A percentile compares a stretch with the other conserved stretches of the same genome.
Evolutionary conservation across 2,329 filamentous ascomycete genomes (phyloP).

Genomic region (Coleophoma eucalyptorum): DNA sequence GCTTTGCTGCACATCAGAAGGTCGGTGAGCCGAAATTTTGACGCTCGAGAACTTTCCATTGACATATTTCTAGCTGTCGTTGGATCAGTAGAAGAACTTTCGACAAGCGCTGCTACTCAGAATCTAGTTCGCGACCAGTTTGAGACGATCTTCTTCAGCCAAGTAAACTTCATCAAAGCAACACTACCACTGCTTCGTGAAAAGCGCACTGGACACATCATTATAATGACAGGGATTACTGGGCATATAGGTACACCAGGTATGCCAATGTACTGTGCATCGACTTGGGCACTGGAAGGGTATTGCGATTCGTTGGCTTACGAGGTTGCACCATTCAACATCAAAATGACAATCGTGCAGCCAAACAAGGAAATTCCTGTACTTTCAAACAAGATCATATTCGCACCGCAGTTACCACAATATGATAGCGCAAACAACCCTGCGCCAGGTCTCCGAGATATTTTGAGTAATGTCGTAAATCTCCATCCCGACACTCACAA

Average conservation of each 20-base stretch:
- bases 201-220: conserved; percentile 83
- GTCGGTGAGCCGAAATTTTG: conserved; percentile 36
- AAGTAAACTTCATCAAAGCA: conserved; percentile 93
- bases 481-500: conserved; percentile 61
- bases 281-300: conserved; percentile 92
- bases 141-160: conserved; percentile 90
- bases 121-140: conserved; percentile 88
- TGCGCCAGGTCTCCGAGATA: conserved; percentile 78
- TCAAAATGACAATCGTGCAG: conserved; percentile 94
- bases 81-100: conserved; percentile 87
- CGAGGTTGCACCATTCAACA: conserved; percentile 94
- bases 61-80: conserved; percentile 60
- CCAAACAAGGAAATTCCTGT: conserved; percentile 89
- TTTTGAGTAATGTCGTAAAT: conserved; percentile 77
- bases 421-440: conserved; percentile 67
- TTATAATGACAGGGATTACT: conserved; percentile 84
- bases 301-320: conserved; percentile 95
- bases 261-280: conserved; percentile 85
- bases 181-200: conserved; percentile 74
- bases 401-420: conserved; percentile 72
- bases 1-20: conserved; percentile 84
- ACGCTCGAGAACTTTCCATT: not conserved
- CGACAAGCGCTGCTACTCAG: conserved; percentile 66
- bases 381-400: conserved; percentile 81
- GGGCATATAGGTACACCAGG: conserved; percentile 92